Percentiles rank a stretch among this genome's conserved stretches.
Evolutionary conservation across 768 basidiomycete genomes (phyloP).

Genomic region (Tricholomella constricta): DNA sequence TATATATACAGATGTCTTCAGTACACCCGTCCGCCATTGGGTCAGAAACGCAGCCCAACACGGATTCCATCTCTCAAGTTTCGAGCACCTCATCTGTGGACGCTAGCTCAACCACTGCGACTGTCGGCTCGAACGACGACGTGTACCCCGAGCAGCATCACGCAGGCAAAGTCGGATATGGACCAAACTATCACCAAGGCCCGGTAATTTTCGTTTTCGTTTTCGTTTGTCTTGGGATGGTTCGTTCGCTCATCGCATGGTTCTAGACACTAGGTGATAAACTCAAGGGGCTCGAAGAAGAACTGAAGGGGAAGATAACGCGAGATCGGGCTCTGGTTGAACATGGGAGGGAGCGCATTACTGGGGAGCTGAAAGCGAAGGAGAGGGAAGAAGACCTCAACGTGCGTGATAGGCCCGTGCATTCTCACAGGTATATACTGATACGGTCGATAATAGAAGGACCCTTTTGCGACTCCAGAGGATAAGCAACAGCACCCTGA

Average conservation of each 20-base stretch:
- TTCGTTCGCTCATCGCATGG: not conserved
- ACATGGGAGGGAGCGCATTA: conserved; percentile 32
- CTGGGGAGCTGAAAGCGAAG: conserved; percentile 34
- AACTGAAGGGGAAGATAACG: conserved; percentile 35
- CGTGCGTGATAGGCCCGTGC: conserved; percentile 1
- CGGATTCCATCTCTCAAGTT: not conserved
- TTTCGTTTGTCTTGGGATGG: not conserved
- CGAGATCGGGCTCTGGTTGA: conserved; percentile 26
- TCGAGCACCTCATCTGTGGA: not conserved
- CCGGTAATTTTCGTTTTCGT: conserved; percentile 26
- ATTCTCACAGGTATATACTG: too few species aligned
- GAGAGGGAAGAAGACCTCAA: conserved; percentile 28
- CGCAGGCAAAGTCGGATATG: conserved; percentile 45
- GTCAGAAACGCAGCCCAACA: conserved; percentile 5
- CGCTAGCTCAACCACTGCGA: not conserved
- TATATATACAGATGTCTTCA: conserved; percentile 12
- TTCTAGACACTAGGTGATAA: conserved; percentile 35
- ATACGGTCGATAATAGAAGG: too few species aligned
- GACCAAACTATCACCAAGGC: conserved; percentile 38
- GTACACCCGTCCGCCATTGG: conserved; percentile 14
- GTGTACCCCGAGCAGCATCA: conserved; percentile 44
- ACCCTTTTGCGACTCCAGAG: too few species aligned
- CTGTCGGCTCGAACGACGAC: not conserved
- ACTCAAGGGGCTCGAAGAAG: conserved; percentile 33
- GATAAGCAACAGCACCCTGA: too few species aligned